phyloP scores from a whole-genome alignment of 208 protist genomes.

The Trypanosoma melophagium region DNA sequence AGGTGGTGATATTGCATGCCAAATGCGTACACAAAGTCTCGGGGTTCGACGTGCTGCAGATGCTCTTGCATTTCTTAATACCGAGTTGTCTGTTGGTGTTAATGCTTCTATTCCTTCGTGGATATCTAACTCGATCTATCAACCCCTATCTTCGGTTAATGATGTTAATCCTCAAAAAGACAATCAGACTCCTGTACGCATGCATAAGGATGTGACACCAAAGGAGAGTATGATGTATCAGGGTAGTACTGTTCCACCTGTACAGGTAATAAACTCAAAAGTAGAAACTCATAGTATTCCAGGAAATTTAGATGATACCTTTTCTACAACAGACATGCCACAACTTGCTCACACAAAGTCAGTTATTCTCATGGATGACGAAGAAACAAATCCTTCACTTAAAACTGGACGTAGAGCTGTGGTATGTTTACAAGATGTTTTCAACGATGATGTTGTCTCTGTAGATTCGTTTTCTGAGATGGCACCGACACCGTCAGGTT shows the following conservation, averaged over 20 bases:
- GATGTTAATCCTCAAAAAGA: too few relatives aligned
- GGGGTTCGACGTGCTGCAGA: constrained; percentile 7
- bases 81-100: not conserved
- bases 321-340: not conserved
- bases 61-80: not conserved
- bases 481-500: not conserved
- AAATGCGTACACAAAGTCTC: not conserved
- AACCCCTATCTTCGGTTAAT: not conserved
- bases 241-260: too few relatives aligned
- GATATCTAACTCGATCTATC: not conserved
- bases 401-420: not conserved
- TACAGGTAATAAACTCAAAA: too few relatives aligned
- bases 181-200: too few relatives aligned
- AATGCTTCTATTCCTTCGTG: not conserved
- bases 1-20: not conserved
- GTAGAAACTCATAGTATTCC: not conserved
- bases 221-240: too few relatives aligned
- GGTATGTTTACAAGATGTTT: not conserved
- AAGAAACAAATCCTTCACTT: not conserved
- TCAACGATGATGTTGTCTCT: not conserved
- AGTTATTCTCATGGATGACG: too few relatives aligned
- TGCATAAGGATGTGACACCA: too few relatives aligned
- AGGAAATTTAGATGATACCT: not conserved
- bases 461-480: not conserved
- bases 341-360: not conserved